Conservation (phyloP, 768 basidiomycete species). For the Panus rudis region DNA sequence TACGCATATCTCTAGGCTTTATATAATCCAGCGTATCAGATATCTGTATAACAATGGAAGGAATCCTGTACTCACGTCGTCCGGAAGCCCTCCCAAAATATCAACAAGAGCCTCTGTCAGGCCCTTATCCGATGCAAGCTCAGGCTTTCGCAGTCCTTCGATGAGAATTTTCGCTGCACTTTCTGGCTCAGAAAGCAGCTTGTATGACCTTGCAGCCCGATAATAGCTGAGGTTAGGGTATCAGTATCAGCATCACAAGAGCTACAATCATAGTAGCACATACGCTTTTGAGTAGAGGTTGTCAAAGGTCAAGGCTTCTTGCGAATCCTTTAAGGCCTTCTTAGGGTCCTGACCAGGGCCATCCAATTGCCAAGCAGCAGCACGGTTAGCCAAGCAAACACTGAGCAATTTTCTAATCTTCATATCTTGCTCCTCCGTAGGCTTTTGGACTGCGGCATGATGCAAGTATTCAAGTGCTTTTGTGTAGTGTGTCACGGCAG, state of each 20-base stretch:
- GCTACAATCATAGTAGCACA: constrained; percentile 3
- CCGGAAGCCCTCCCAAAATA: constrained; percentile 8
- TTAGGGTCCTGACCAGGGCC: constrained; percentile 19
- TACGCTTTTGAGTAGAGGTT: constrained; percentile 28
- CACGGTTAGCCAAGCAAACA: constrained; percentile 28
- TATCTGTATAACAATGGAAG: background rate
- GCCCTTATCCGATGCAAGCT: constrained; percentile 13
- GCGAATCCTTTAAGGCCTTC: constrained; percentile 29
- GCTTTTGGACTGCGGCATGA: constrained; percentile 21
- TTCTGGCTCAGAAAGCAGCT: constrained; percentile 16
- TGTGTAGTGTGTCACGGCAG: constrained; percentile 25
- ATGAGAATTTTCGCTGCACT: constrained; percentile 22
- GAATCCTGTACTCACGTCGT: constrained; percentile 3
- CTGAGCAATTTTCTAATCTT: constrained; percentile 21
- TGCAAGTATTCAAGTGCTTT: constrained; percentile 22
- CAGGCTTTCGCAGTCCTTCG: constrained; percentile 19
- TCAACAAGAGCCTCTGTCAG: constrained; percentile 12
- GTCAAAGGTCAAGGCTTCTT: constrained; percentile 21
- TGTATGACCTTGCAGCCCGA: constrained; percentile 25
- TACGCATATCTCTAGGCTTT: background rate
- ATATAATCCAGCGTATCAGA: background rate
- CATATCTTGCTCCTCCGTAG: constrained; percentile 18
- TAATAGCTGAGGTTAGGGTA: constrained; percentile 21
- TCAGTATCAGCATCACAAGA: background rate
- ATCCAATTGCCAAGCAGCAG: constrained; percentile 26